Evolutionary conservation across 306 rosid species (phyloP), one percentile per base, ranked within the genome.

Genomic region (Acacia confusa): DNA sequence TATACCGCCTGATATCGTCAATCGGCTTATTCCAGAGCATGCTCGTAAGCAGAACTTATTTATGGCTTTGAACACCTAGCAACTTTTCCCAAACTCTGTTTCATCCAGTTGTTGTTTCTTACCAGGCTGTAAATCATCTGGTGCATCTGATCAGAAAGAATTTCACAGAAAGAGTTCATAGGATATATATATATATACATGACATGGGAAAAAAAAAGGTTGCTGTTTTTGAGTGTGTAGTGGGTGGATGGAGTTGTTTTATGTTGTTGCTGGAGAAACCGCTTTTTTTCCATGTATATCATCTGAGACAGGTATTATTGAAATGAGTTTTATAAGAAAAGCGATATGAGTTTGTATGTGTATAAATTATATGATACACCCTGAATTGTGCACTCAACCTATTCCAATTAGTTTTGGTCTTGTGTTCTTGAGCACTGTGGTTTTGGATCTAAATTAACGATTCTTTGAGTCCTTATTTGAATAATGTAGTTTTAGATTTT

Each of bases 31-130:
- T 85, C 99, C 99, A 9, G 98, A 95, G 83, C 99, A 93, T 84
- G 97, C 99, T 72, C 97, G 96, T 40, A 95, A 91, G 86, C 94
- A 93, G 92, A 95, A 95, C 90, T 86, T 92, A 74, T 95, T 95
- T 83, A 95, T 95, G 99, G 99, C 98, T 68, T 87, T 95, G 91
- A 92, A 95, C 85, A 71, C 93, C 78, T 95, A 93, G 93, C 85
- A 80, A 84, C 82, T 64, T 75, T 36, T 68, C 48, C 27, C 41
- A 80, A 43, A 38, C 61, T 75, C 6, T 77, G 82, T 77, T 47
- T 78, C 69, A 40, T 24, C 68, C 57, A 12, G 68, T 69, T 34
- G 69, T 70, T 73, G 76, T 47, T 32, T 63, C 75, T 78, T 84
- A 79, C 83, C 79, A 68, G 84, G 85, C 79, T 82, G 86, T 88